Conservation (phyloP, 495 filamentous ascomycete genomes). For the Hamigera avellanea region DNA sequence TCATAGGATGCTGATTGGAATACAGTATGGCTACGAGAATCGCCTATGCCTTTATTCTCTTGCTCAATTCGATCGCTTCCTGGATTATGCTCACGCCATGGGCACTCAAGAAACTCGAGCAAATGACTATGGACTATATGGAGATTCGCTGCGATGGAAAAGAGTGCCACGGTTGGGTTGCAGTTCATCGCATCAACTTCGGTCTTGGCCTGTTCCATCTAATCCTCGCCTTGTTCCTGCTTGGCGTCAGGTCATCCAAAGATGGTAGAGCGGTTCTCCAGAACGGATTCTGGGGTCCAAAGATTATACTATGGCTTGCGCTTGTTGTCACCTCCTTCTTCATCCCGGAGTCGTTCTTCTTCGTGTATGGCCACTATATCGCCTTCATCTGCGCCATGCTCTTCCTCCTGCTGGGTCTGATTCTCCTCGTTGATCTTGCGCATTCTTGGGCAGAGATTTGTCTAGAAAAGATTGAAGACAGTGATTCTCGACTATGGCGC, state of each 20-base stretch:
- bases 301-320: conserved; percentile 73
- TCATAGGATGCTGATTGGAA: too few species aligned
- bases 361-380: conserved; percentile 91
- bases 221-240: conserved; percentile 66
- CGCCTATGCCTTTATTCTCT: conserved; percentile 89
- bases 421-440: conserved; percentile 87
- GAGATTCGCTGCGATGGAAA: conserved; percentile 84
- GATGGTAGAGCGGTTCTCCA: conserved; percentile 81
- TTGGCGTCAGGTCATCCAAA: conserved; percentile 80
- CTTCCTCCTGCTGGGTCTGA: conserved; percentile 85
- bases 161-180: conserved; percentile 88
- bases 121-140: conserved; percentile 88
- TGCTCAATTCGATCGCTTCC: conserved; percentile 90
- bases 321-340: conserved; percentile 88
- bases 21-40: conserved; percentile 88
- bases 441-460: conserved; percentile 98
- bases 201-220: conserved; percentile 90
- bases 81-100: conserved; percentile 99
- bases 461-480: conserved; percentile 81
- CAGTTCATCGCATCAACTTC: conserved; percentile 95
- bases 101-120: conserved; percentile 90
- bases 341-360: conserved; percentile 91
- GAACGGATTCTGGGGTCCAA: conserved; percentile 90
- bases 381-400: conserved; percentile 81
- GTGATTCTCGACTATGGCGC: conserved; percentile 76